A percentile compares a stretch with the other conserved stretches of the same genome.
Conservation (phyloP, 768 basidiomycete genomes). For the Rhodotorula sphaerocarpa region DNA sequence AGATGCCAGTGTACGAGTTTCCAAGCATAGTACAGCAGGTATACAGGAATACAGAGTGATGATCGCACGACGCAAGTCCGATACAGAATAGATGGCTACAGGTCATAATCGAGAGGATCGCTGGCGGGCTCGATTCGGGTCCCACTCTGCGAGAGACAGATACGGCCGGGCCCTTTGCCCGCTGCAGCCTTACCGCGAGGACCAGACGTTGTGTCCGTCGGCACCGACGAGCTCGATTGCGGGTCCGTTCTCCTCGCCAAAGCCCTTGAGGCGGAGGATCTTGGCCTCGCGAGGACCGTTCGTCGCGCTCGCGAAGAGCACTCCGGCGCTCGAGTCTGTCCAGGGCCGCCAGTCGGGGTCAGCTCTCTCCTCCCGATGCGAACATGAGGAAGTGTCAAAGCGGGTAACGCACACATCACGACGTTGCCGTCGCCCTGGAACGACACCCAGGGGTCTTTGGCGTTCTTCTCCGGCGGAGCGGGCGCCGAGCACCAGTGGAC, state of each 20-base stretch:
- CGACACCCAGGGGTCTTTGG: conserved; percentile 18
- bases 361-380: no score
- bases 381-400: no score
- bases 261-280: conserved; percentile 8
- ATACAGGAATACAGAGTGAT: no score
- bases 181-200: no score
- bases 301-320: conserved; percentile 27
- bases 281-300: conserved; percentile 11
- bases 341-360: no score
- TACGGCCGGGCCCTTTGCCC: background rate
- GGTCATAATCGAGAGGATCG: no score
- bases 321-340: background rate
- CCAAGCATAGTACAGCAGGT: no score
- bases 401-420: conserved; percentile 25
- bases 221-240: conserved; percentile 14
- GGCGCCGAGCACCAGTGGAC: conserved; percentile 20
- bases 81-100: no score
- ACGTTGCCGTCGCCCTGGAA: conserved; percentile 34
- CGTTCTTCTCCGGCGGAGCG: background rate
- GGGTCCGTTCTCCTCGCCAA: conserved; percentile 24
- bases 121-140: no score
- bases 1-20: background rate
- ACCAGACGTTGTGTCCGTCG: conserved; percentile 1
- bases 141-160: background rate
- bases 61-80: no score